Evolutionary conservation across 202 grass and related monocot species (phyloP), one percentile per base, ranked within the genome.

Genomic region (Hordeum pubiflorum): DNA sequence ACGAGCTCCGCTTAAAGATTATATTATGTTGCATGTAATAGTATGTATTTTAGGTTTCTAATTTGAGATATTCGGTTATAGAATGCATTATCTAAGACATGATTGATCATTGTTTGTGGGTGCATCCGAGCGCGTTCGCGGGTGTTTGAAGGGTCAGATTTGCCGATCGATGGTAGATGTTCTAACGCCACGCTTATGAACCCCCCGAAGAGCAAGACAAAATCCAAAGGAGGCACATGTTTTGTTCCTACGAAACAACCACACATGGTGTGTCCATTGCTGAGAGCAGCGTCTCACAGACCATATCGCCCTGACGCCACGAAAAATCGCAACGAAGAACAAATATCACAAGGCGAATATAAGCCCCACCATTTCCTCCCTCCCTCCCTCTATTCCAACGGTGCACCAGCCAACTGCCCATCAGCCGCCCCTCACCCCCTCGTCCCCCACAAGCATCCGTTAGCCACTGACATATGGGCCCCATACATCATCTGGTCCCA

Each of bases 401-500:
- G 18, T 17, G 20, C 74, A 34, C 41, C 63, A 63, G 33, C 66
- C 74, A 72, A 68, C 56, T 0, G 63, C 79, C 3, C 44, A 15
- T 4, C 44, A 48, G 44, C 44, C 44, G 44, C 44, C 44, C 44
- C 44, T 13, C 21, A 11, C 8, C 55, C 55, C 27, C 32, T 20
- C 52, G 14, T 23, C 4, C 17, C 17, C 6, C 43, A 4, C 7
- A 3, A 5, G 18, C 70, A 20, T 0, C 22, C n/a, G 10, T 10
- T 18, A 18, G 1, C 62, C 44, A 17, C 23, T 69, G 76, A 70
- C 33, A 70, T 9, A 36, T 21, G 62, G 62, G 40, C 12, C 76
- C 72, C 0, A 0, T 0, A 0, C 0, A 2, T 4, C 1, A 0
- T 1, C 4, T 0, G 55, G 37, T 0, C 82, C 78, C 72, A 58